phyloP scores from a whole-genome alignment of 805 yeast species.

The Candida peoriensis region DNA sequence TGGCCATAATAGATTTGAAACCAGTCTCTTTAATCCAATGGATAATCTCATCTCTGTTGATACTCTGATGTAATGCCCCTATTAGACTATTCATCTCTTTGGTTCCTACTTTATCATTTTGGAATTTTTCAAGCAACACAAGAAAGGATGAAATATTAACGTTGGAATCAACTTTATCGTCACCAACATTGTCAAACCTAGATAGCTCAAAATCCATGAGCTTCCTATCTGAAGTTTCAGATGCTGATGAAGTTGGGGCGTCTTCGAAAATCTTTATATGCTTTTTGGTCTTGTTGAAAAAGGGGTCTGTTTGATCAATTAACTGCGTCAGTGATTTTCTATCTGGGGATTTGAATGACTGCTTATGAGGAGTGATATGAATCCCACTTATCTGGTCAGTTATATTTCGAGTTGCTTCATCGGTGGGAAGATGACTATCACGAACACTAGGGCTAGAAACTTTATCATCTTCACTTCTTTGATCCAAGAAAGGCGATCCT shows the following conservation, averaged over 20 bases:
- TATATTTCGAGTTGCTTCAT: constrained; percentile 18
- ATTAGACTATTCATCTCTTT: constrained; percentile 16
- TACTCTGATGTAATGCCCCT: constrained; percentile 13
- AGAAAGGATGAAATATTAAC: constrained; percentile 9
- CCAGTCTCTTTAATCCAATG: constrained; percentile 19
- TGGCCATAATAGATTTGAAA: constrained; percentile 7
- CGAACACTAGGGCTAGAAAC: constrained; percentile 8
- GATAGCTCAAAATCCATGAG: constrained; percentile 17
- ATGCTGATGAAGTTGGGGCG: constrained; percentile 1
- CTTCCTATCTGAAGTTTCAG: constrained; percentile 6
- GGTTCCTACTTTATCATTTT: constrained; percentile 10
- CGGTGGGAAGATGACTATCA: constrained; percentile 8
- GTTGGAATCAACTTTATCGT: constrained; percentile 5
- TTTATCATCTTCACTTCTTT: constrained; percentile 12
- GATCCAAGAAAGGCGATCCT: constrained; percentile 21
- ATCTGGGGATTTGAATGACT: constrained; percentile 7
- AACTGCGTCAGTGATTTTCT: constrained; percentile 16
- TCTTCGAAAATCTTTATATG: constrained; percentile 23
- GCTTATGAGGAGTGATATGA: constrained; percentile 23
- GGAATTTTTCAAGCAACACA: constrained; percentile 7
- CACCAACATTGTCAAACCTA: constrained; percentile 4
- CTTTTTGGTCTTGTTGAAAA: constrained; percentile 16
- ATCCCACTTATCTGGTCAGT: constrained; percentile 18
- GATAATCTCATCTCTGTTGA: constrained; percentile 8
- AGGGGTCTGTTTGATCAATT: constrained; percentile 20